phyloP scores from a whole-genome alignment of 2,329 filamentous ascomycete species.

The Diaporthe vaccinii region DNA sequence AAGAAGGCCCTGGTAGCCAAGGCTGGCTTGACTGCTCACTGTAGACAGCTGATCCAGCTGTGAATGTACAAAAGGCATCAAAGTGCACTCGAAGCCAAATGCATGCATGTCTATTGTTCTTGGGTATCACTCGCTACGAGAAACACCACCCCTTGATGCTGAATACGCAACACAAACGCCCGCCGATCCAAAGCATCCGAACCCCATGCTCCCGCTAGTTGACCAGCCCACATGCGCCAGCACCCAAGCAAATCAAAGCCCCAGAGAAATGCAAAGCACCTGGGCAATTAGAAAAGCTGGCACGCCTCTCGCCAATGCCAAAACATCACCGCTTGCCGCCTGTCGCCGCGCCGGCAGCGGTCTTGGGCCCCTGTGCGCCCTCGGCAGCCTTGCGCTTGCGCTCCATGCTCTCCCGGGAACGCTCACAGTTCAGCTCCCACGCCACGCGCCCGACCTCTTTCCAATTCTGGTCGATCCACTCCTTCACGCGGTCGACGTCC shows the following conservation, averaged over 20 bases:
- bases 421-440: constrained; percentile 42
- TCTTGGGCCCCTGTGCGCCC: not conserved
- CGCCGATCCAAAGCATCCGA: not conserved
- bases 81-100: not conserved
- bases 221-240: not conserved
- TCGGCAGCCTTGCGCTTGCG: not conserved
- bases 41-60: not conserved
- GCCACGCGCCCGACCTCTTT: constrained; percentile 49
- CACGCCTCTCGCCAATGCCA: not conserved
- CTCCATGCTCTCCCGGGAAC: constrained; percentile 38
- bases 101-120: not conserved
- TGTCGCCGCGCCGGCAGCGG: not conserved
- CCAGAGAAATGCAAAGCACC: not conserved
- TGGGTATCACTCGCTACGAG: not conserved
- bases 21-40: not conserved
- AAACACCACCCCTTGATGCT: not conserved
- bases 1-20: not conserved
- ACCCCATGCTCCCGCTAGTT: not conserved
- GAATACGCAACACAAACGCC: not conserved
- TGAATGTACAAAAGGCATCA: not conserved
- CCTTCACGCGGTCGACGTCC: constrained; percentile 55
- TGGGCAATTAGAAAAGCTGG: no score
- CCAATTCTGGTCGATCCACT: constrained; percentile 59
- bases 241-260: not conserved
- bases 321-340: not conserved